Conservation (phyloP, 495 filamentous ascomycete genomes). For the Melanomma pulvis-pyrius region DNA sequence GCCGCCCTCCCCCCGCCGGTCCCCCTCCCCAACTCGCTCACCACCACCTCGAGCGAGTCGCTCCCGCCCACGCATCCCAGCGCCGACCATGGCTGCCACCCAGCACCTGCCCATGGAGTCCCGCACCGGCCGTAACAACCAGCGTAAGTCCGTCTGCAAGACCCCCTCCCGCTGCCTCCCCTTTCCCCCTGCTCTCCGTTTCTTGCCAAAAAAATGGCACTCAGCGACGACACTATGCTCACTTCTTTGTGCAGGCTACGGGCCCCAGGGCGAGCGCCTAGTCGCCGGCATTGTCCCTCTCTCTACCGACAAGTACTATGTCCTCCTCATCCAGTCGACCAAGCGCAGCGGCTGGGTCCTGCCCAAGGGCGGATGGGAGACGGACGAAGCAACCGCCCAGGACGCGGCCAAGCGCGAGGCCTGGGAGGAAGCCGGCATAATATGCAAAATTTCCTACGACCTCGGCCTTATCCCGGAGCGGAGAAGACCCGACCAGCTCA, state of each 20-base stretch:
- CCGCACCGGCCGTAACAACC: slow-evolving; percentile 53
- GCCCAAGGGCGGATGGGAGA: slow-evolving; percentile 97
- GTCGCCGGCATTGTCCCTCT: slow-evolving; percentile 93
- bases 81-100: slow-evolving; percentile 38
- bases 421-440: slow-evolving; percentile 96
- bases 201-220: slow-evolving; percentile 1
- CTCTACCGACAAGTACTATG: slow-evolving; percentile 71
- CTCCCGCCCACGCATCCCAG: background rate
- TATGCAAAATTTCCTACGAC: slow-evolving; percentile 76
- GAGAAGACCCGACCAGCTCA: slow-evolving; percentile 61
- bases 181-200: background rate
- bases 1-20: background rate
- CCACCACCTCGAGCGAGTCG: background rate
- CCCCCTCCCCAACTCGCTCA: background rate
- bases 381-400: slow-evolving; percentile 73
- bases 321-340: slow-evolving; percentile 91
- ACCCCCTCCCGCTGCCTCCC: background rate
- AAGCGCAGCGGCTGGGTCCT: slow-evolving; percentile 90
- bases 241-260: slow-evolving; percentile 69
- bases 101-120: slow-evolving; percentile 49
- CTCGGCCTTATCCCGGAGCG: slow-evolving; percentile 83
- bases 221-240: background rate
- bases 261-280: slow-evolving; percentile 85
- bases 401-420: slow-evolving; percentile 81
- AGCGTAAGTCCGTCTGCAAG: slow-evolving; percentile 47